phyloP scores from a whole-genome alignment of 208 protist genomes.

The Trypanosoma cruzi region DNA sequence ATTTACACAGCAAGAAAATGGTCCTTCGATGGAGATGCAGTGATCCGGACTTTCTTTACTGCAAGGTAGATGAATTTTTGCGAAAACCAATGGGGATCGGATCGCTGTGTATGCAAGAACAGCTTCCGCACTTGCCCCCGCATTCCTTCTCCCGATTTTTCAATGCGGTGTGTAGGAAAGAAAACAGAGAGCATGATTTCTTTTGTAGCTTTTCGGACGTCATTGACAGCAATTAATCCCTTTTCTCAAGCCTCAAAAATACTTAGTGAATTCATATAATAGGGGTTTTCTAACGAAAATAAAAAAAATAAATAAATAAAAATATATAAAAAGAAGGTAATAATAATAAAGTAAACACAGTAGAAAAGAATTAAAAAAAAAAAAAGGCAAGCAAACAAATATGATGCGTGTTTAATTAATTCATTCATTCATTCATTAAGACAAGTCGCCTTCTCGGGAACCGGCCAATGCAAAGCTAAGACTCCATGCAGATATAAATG shows the following conservation, averaged over 20 bases:
- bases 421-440: neutral
- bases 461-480: too few relatives aligned
- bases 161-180: conserved; percentile 7
- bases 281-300: conserved; percentile 1
- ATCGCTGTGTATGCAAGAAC: conserved; percentile 22
- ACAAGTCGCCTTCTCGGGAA: too few relatives aligned
- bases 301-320: neutral
- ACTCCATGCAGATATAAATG: too few relatives aligned
- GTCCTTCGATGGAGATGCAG: neutral
- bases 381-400: neutral
- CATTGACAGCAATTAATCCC: neutral
- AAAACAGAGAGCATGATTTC: conserved; percentile 13
- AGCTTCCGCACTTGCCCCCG: neutral
- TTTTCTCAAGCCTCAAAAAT: neutral
- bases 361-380: neutral
- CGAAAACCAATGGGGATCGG: conserved; percentile 18
- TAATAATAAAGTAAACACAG: neutral
- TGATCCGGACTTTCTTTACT: neutral
- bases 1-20: neutral
- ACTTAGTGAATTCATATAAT: neutral
- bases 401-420: neutral
- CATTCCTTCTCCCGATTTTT: neutral
- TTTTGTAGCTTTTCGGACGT: neutral
- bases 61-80: neutral
- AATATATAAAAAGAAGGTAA: neutral